phyloP scores from a whole-genome alignment of 106 monocot species.

The Iris macrosiphon region DNA sequence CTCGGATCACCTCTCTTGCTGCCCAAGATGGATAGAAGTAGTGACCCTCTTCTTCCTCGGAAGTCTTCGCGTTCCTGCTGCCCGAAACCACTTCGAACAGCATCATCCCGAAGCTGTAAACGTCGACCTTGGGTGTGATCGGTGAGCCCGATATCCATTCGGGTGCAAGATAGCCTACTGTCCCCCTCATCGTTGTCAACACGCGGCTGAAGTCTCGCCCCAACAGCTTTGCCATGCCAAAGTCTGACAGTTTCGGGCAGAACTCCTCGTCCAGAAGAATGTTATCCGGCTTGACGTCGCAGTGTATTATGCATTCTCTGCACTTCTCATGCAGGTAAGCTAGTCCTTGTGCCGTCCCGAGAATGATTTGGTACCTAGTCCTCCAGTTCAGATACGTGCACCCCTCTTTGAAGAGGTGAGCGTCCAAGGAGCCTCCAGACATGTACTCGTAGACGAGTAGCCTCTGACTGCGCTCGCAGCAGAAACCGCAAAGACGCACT shows the following conservation, averaged over 20 bases:
- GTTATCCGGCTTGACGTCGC: slow-evolving; percentile 41
- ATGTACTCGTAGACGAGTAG: slow-evolving; percentile 35
- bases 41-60: background rate
- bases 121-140: slow-evolving; percentile 43
- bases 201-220: slow-evolving; percentile 47
- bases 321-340: slow-evolving; percentile 36
- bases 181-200: slow-evolving; percentile 56
- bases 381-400: slow-evolving; percentile 13
- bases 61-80: slow-evolving; percentile 20
- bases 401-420: slow-evolving; percentile 13
- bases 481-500: slow-evolving; percentile 20
- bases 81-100: slow-evolving; percentile 53
- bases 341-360: slow-evolving; percentile 21
- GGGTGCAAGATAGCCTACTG: slow-evolving; percentile 56
- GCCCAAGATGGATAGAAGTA: slow-evolving; percentile 37
- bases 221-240: slow-evolving; percentile 61
- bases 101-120: slow-evolving; percentile 64
- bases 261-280: slow-evolving; percentile 41
- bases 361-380: slow-evolving; percentile 19
- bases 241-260: slow-evolving; percentile 45
- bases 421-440: slow-evolving; percentile 17
- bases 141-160: slow-evolving; percentile 57
- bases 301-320: slow-evolving; percentile 39
- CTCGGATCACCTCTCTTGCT: slow-evolving; percentile 19
- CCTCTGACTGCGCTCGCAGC: slow-evolving; percentile 8